Percentiles rank a stretch among this genome's conserved stretches.
These are phyloP conservation scores for Marchantia paleacea DNA, from an alignment of 225 moss, liverwort and hornwort genomes.

Conservation along the genomic window DNA sequence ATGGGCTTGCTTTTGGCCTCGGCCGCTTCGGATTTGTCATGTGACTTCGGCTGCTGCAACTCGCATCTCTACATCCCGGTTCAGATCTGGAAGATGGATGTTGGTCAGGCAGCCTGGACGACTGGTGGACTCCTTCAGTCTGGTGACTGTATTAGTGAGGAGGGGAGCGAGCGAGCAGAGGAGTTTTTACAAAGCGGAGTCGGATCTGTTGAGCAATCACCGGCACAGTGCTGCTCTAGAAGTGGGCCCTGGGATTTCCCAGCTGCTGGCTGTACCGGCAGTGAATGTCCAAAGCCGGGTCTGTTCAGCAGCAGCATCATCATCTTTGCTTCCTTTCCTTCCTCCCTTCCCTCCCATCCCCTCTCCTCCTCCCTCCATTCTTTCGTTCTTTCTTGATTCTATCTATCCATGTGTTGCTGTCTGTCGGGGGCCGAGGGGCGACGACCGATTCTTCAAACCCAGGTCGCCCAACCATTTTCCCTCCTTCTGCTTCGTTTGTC, in stretches of 20 bases:
- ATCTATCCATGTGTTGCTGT: background rate
- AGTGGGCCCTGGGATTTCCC: background rate
- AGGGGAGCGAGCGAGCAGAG: no score
- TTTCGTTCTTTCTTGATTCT: no score
- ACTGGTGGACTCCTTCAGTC: no score
- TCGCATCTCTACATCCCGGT: no score
- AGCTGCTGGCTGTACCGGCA: background rate
- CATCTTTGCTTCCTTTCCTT: background rate
- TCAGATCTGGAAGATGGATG: no score
- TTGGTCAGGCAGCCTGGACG: no score
- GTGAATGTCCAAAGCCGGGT: background rate
- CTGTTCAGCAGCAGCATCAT: background rate
- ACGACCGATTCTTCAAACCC: conserved; percentile 8
- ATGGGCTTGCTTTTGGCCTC: no score
- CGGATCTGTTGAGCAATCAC: background rate
- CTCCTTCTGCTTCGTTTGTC: background rate
- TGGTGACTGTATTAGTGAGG: no score
- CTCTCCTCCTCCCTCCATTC: no score
- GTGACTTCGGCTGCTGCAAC: no score
- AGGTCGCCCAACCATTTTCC: background rate
- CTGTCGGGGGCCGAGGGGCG: background rate
- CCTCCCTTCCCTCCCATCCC: background rate
- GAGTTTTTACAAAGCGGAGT: no score
- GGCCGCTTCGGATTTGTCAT: no score
- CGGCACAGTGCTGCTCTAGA: background rate